Base-by-base conservation (phyloP, 306 rosid species). In the Prunus campanulata region DNA sequence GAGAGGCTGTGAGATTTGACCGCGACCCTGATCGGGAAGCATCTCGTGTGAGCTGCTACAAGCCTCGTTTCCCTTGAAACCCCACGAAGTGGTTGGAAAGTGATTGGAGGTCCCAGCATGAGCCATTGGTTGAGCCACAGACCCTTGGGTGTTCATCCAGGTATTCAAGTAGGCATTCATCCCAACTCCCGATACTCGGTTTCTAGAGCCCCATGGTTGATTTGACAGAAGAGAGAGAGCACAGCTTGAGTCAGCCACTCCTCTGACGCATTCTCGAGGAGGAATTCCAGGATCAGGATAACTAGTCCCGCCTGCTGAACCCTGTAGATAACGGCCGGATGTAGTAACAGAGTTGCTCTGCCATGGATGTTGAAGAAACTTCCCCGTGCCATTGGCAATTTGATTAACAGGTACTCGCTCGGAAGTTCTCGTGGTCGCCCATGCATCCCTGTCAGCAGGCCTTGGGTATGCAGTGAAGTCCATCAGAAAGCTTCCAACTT, bases 201-300 rank as follows among this genome's bases (percentile, higher is more conserved):
- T 86, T 87, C 90, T 80, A 71, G 93, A 86, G 86, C 81, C 91
- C 96, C 97, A 91, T 74, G 96, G 65, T 85, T 94, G 90, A 82
- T 83, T 91, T 91, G 98, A 94, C 98, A 94, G 97, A 94, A 91
- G 98, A 90, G 98, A 94, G 97, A 88, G 98, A 91, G 98, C 98
- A 93, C 98, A 89, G 81, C 85, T 91, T 70, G 94, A 91, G 90
- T 90, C 97, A 18, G 90, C 66, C 81, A 83, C 79, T 69, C 81
- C 90, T 24, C 89, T 70, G 86, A 84, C 79, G 80, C 86, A 87
- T 93, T 86, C 97, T 78, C 86, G 93, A 0, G 90, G 82, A 65
- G 89, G 88, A 81, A 87, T 84, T 69, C 87, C 87, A 3, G 87
- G 85, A 71, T 82, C 81, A 16, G 82, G 78, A 76, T 77, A 85